A percentile compares a stretch with the other conserved stretches of the same genome.
Evolutionary conservation across 345 rosid species (phyloP).

Genomic region (Arabidopsis suecica): DNA sequence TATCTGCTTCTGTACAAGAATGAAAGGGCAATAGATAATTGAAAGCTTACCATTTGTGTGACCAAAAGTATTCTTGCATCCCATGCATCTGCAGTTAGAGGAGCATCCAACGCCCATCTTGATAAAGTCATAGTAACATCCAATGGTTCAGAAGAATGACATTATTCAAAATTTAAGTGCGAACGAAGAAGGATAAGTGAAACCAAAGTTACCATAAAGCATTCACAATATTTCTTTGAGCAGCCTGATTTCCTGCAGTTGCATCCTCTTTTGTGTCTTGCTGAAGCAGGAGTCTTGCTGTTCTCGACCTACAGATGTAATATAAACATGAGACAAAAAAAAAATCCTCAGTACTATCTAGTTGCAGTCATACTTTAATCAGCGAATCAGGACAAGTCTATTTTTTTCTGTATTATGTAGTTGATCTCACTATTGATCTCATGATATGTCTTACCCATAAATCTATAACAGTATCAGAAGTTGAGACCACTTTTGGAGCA

Average conservation of each 20-base stretch:
- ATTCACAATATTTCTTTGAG: slow-evolving; percentile 81
- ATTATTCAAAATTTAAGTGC: not conserved
- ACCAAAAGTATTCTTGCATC: slow-evolving; percentile 62
- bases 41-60: slow-evolving; percentile 55
- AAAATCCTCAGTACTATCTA: not conserved
- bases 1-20: not conserved
- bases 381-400: slow-evolving; percentile 24
- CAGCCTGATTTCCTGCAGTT: slow-evolving; percentile 81
- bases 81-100: slow-evolving; percentile 67
- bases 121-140: slow-evolving; percentile 33
- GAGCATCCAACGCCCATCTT: slow-evolving; percentile 84
- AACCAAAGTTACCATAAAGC: slow-evolving; percentile 63
- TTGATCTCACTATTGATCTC: slow-evolving; percentile 1
- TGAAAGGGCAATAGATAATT: not conserved
- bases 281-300: slow-evolving; percentile 72
- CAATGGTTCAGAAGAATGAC: slow-evolving; percentile 29
- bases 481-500: slow-evolving; percentile 76
- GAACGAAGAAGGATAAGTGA: slow-evolving; percentile 9
- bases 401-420: not conserved
- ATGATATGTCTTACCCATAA: slow-evolving; percentile 50
- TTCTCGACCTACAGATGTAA: slow-evolving; percentile 52
- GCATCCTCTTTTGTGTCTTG: slow-evolving; percentile 85
- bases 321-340: slow-evolving; percentile 21
- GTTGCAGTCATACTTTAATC: not conserved
- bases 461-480: slow-evolving; percentile 42